phyloP scores from a whole-genome alignment of 2,329 filamentous ascomycete species.

The Aureobasidium sp. region DNA sequence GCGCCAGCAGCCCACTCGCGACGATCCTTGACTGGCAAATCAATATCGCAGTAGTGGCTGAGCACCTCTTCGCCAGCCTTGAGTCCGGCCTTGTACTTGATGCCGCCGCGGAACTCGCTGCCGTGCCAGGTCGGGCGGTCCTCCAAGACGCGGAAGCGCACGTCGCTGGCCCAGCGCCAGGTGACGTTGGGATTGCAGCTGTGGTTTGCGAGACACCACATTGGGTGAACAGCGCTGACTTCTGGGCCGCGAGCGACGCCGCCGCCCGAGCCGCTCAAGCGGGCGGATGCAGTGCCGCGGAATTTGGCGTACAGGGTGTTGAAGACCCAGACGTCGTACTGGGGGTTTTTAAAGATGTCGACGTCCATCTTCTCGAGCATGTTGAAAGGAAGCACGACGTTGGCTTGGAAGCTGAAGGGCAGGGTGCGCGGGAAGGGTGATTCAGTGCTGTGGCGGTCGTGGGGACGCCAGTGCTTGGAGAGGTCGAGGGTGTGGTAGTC shows the following conservation, averaged over 20 bases:
- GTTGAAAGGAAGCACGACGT: constrained; percentile 66
- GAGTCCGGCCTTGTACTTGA: constrained; percentile 49
- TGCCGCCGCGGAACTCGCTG: constrained; percentile 21
- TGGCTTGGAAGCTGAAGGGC: constrained; percentile 70
- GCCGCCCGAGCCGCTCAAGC: constrained; percentile 50
- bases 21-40: constrained; percentile 66
- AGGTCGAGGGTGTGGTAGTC: constrained; percentile 43
- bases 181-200: constrained; percentile 90
- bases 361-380: constrained; percentile 79
- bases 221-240: constrained; percentile 84
- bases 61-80: constrained; percentile 74
- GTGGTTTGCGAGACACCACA: constrained; percentile 96
- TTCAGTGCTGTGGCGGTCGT: constrained; percentile 3
- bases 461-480: constrained; percentile 18
- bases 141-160: constrained; percentile 59
- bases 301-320: constrained; percentile 93
- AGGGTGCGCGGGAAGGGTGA: constrained; percentile 47
- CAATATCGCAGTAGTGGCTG: constrained; percentile 90
- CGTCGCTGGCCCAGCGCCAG: constrained; percentile 84
- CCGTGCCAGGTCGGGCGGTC: constrained; percentile 46
- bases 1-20: constrained; percentile 85
- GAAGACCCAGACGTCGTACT: constrained; percentile 71
- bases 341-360: constrained; percentile 55
- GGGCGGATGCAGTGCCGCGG: constrained; percentile 81
- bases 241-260: constrained; percentile 71